phyloP scores from a whole-genome alignment of 2,329 filamentous ascomycete genomes.

The Penicillium sp. region DNA sequence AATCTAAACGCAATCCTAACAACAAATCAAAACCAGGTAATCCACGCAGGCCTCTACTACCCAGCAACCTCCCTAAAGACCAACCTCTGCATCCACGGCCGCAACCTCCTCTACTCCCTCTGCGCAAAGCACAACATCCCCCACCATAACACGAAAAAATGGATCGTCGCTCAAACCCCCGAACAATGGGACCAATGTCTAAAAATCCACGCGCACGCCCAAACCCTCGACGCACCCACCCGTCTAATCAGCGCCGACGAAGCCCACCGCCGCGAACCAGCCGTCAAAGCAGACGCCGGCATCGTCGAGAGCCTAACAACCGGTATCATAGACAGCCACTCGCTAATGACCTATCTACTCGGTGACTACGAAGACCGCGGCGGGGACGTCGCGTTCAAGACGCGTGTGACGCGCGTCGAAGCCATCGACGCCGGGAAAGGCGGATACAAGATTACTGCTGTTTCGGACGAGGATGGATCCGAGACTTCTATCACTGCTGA shows the following conservation, averaged over 20 bases:
- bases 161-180: constrained; percentile 84
- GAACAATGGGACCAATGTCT: constrained; percentile 60
- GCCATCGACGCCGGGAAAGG: constrained; percentile 48
- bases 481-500: constrained; percentile 63
- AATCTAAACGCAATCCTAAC: no score
- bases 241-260: constrained; percentile 64
- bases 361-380: constrained; percentile 73
- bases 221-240: constrained; percentile 60
- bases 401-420: constrained; percentile 59
- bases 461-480: constrained; percentile 39
- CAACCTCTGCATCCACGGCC: constrained; percentile 72
- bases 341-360: constrained; percentile 74
- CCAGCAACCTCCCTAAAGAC: constrained; percentile 73
- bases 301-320: constrained; percentile 81
- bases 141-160: constrained; percentile 77
- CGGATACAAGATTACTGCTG: constrained; percentile 68
- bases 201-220: constrained; percentile 53
- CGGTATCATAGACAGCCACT: constrained; percentile 85
- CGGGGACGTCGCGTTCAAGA: constrained; percentile 68
- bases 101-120: constrained; percentile 71
- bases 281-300: constrained; percentile 66
- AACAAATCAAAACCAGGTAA: constrained; percentile 56
- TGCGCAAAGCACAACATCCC: constrained; percentile 66
- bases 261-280: constrained; percentile 64
- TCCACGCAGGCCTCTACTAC: constrained; percentile 94